Percentiles rank a stretch among this genome's conserved stretches.
Conservation (phyloP, 2,329 filamentous ascomycete species). For the Scytalidium sp. region DNA sequence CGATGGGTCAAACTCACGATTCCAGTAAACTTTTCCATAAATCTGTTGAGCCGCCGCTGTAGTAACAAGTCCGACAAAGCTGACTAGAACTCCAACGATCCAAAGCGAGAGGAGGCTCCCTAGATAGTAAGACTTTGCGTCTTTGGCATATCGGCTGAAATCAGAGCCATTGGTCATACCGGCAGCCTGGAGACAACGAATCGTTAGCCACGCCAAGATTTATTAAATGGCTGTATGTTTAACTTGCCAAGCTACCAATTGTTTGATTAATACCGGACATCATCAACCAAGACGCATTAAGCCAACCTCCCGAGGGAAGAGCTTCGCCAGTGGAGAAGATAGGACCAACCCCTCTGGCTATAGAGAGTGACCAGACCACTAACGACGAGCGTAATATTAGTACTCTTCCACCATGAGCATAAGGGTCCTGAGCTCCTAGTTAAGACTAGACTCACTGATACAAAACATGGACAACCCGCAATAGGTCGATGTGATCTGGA, state of each 20-base stretch:
- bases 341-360: constrained; percentile 39
- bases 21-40: constrained; percentile 18
- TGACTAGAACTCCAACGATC: constrained; percentile 37
- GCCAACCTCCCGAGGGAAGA: constrained; percentile 32
- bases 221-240: too few relatives aligned
- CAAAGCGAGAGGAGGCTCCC: constrained; percentile 37
- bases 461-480: constrained; percentile 43
- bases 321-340: constrained; percentile 35
- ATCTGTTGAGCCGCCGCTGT: constrained; percentile 21
- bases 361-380: constrained; percentile 37
- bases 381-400: background rate
- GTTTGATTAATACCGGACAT: constrained; percentile 42
- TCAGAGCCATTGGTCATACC: constrained; percentile 41
- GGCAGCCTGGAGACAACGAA: constrained; percentile 13
- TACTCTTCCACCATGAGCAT: too few relatives aligned
- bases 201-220: too few relatives aligned
- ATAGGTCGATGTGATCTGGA: constrained; percentile 39
- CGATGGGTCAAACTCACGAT: constrained; percentile 35
- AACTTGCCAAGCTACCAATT: constrained; percentile 32
- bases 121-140: constrained; percentile 32
- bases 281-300: constrained; percentile 40
- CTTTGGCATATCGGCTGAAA: constrained; percentile 39
- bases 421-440: too few relatives aligned
- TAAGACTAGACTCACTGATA: constrained; percentile 33
- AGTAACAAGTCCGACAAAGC: constrained; percentile 39